Evolutionary conservation across 2,329 filamentous ascomycete species (phyloP).

Genomic region (Pseudogymnoascus sp.): DNA sequence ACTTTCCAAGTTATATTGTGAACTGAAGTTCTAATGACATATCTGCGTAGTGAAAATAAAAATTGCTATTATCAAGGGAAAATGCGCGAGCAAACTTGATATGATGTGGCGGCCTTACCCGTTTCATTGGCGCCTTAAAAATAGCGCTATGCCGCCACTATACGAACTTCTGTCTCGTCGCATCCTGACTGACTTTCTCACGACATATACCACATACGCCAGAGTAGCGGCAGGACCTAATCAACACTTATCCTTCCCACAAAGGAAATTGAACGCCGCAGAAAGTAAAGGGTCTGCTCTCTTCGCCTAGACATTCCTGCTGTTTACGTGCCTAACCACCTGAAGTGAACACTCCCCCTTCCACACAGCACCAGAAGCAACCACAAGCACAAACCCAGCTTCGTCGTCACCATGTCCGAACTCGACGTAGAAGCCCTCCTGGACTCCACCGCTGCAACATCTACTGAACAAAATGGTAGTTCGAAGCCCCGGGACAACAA

Average conservation of each 20-base stretch:
- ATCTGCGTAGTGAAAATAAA: neutral
- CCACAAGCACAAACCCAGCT: conserved; percentile 9
- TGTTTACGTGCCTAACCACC: conserved; percentile 4
- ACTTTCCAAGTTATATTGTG: neutral
- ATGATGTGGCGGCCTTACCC: neutral
- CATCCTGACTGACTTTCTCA: neutral
- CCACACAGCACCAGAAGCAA: conserved; percentile 14
- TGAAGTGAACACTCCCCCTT: conserved; percentile 10
- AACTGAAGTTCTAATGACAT: neutral
- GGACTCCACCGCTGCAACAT: conserved; percentile 65
- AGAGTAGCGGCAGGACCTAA: neutral
- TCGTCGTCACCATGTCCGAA: conserved; percentile 50
- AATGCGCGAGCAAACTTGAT: neutral
- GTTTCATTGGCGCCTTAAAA: neutral
- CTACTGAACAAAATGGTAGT: conserved; percentile 34
- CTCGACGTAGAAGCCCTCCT: conserved; percentile 85
- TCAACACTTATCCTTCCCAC: neutral
- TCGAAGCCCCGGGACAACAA: conserved; percentile 46
- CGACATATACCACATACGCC: neutral
- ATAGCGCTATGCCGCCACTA: neutral
- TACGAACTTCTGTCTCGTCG: neutral
- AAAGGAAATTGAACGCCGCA: neutral
- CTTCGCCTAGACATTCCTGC: conserved; percentile 6
- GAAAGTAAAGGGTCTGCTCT: conserved; percentile 11
- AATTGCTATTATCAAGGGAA: neutral